Conservation (phyloP, 805 yeast species). For the Starmerella geochares region DNA sequence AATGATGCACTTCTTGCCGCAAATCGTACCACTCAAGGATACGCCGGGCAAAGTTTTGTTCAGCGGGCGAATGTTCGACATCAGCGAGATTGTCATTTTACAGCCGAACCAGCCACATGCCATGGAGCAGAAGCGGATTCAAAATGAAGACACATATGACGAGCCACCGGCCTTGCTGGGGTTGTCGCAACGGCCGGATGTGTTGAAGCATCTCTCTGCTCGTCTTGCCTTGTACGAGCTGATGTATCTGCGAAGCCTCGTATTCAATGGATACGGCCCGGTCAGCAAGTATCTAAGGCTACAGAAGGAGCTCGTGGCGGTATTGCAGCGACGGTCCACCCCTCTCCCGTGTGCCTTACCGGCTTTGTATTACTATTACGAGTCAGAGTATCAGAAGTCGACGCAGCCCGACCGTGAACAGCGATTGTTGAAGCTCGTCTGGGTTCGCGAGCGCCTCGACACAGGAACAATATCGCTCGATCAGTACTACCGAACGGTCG, state of each 20-base stretch:
- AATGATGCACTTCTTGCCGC: not conserved
- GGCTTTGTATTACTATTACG: constrained; percentile 16
- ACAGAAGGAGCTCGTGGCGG: constrained; percentile 10
- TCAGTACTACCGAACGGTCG: constrained; percentile 9
- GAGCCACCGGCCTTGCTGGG: constrained; percentile 13
- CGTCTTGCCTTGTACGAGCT: constrained; percentile 20
- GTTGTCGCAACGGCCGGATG: not conserved
- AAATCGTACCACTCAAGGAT: constrained; percentile 4
- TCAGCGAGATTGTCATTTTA: not conserved
- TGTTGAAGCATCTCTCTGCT: constrained; percentile 12
- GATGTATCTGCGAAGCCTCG: constrained; percentile 17
- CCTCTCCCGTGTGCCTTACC: constrained; percentile 17
- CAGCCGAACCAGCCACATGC: constrained; percentile 3
- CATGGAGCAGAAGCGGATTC: constrained; percentile 8
- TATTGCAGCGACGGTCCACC: constrained; percentile 7
- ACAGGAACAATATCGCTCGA: constrained; percentile 14
- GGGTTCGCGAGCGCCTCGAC: constrained; percentile 21
- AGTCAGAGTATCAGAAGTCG: constrained; percentile 14
- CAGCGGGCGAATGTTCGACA: constrained; percentile 5
- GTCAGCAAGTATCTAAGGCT: constrained; percentile 7
- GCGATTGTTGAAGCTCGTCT: constrained; percentile 15
- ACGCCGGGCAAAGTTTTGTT: constrained; percentile 1
- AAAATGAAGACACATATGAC: constrained; percentile 16
- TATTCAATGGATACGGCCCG: constrained; percentile 18
- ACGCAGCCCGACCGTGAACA: constrained; percentile 11